Evolutionary conservation across 169 alveolate species (phyloP), one percentile per base, ranked within the genome.

Genomic region (Eimeria tenella): DNA sequence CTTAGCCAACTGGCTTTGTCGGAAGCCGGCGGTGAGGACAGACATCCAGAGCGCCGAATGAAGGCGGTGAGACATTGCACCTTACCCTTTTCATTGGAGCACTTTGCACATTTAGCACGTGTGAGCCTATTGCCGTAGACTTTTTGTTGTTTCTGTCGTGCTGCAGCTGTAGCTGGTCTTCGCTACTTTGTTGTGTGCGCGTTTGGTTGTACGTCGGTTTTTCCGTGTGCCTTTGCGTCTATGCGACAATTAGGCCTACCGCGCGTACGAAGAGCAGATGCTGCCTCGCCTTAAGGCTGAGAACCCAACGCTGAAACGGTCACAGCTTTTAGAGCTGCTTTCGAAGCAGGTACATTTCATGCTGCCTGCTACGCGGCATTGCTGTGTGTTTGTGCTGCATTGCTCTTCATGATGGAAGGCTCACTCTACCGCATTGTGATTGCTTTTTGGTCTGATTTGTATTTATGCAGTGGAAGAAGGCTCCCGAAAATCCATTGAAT

Each of bases 31-130:
- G 94, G 82, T 53, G 94, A 62, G 31, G 94, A 89, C 81, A 79
- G 82, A 31, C 94, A 89, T 58, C 94, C 94, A 13, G 94, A 89
- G 89, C 58, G 94, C 58, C 73, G 94, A 21, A 58, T 89, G 94
- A 89, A 49, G 74, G 94, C 94, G 60, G 94, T 89, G 21, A 50
- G 94, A 4, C 49, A 8, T 4, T 17, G n/a, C 50, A 9, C 52
- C 77, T 31, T 10, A 21, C 23, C 50, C 77, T 11, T 0, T 7
- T n/a, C 21, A 17, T 42, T 42, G 6, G 31, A 73, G 15, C 13
- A 21, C 19, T 4, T 73, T 4, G 8, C 58, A 13, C 4, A 7
- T 73, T 58, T 58, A 13, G 11, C 68, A 17, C 19, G 68, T 58
- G 11, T 58, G 68, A 17, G 68, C 11, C 2, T 58, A 58, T 13